Evolutionary conservation across 768 basidiomycete genomes (phyloP), one percentile per base, ranked within the genome.

Genomic region (Rhizopogon rudus): DNA sequence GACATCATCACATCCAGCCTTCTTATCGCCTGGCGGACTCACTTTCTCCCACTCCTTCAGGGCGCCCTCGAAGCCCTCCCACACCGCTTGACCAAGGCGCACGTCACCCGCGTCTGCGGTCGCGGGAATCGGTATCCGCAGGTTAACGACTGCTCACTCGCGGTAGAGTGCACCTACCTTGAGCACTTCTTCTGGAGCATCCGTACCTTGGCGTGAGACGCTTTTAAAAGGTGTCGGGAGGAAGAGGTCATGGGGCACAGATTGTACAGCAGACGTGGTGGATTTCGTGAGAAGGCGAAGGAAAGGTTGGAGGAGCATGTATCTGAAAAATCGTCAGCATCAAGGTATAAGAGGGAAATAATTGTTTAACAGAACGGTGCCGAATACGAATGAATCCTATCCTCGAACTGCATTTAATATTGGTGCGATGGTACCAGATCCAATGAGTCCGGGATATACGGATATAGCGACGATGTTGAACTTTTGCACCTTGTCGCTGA

Each of bases 171-270:
- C 85, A 0, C 89, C 90, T 2, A 89, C 86, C 67, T 86, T 87
- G 41, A 92, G 74, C 2, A 88, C 79, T 62, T 91, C 88, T 55
- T 81, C 82, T 6, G 74, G 71, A 50, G 70, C 22, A 25, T 55
- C 61, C 44, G 59, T 45, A 6, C 65, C 51, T 0, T 65, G 48
- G 39, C 69, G 70, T 4, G 74, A 63, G 25, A 77, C 64, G 40
- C 77, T 71, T 68, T 88, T 90, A 73, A 88, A 84, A 3, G 88
- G 88, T 3, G 87, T 89, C 1, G 90, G 90, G 14, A 92, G 78
- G 67, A 90, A 93, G 13, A 96, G 79, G 0, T 80, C 86, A 57
- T 93, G 93, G 3, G 94, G 69, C n/a, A 93, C 74, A 3, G 84
- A 79, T 65, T 96, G 90, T 17, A 88, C 73, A 0, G 86, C 73